Conservation (phyloP, 2,329 filamentous ascomycete species). For the Pseudogymnoascus destructans region DNA sequence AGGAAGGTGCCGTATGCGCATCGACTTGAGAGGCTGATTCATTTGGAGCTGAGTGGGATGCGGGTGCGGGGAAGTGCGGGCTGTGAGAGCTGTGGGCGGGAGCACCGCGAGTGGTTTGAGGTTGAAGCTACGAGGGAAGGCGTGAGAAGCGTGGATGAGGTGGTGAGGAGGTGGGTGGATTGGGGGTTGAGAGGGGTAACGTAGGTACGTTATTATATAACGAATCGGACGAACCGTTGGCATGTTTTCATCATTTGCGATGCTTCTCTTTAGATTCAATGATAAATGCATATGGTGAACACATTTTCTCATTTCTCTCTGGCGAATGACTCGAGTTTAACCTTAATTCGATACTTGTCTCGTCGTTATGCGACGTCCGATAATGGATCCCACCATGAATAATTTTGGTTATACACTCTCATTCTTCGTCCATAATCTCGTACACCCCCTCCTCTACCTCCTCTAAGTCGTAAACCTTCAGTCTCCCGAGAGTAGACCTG, state of each 20-base stretch:
- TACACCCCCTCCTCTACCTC: neutral
- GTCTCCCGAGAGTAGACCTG: no score
- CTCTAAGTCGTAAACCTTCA: neutral
- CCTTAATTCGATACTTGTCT: no score
- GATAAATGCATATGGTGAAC: neutral
- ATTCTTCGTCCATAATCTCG: neutral
- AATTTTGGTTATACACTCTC: no score
- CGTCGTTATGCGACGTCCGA: no score
- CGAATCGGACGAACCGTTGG: neutral
- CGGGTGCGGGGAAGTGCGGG: conserved; percentile 43
- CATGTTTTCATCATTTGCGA: neutral
- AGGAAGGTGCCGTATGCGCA: conserved; percentile 75
- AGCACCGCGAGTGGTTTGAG: conserved; percentile 93
- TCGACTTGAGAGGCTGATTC: conserved; percentile 78
- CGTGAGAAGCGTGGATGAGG: conserved; percentile 54
- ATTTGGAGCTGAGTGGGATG: conserved; percentile 64
- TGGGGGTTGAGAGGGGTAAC: conserved; percentile 37
- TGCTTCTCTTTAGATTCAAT: neutral
- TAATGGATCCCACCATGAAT: no score
- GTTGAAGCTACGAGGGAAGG: conserved; percentile 61
- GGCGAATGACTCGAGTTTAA: no score
- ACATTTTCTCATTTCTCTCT: no score
- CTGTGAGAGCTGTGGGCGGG: conserved; percentile 67
- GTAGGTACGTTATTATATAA: neutral
- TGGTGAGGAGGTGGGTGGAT: conserved; percentile 71